Evolutionary conservation across 1,139 yeast genomes (phyloP).

Genomic region (Candida albicans): DNA sequence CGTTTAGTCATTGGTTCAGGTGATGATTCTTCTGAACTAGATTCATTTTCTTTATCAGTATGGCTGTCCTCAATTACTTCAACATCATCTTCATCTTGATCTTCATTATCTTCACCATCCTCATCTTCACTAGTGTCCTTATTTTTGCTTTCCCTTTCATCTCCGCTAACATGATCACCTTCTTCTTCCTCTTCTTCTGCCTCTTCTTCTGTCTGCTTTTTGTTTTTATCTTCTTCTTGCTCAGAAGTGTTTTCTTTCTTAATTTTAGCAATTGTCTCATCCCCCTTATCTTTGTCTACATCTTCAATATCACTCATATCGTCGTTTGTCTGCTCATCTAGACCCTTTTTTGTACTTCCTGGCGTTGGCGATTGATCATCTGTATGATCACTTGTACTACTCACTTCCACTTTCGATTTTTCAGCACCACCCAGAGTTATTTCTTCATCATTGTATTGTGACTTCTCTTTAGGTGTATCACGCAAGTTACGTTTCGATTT

Average conservation of each 20-base stretch:
- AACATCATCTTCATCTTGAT: constrained; percentile 13
- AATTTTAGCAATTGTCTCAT: background rate
- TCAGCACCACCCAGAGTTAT: background rate
- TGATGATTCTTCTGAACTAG: background rate
- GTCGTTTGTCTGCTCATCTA: background rate
- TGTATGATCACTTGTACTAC: constrained; percentile 3
- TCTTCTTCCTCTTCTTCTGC: background rate
- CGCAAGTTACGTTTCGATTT: constrained; percentile 27
- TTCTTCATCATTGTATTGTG: constrained; percentile 9
- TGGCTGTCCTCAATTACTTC: constrained; percentile 18
- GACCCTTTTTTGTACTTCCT: background rate
- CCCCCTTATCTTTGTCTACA: constrained; percentile 7
- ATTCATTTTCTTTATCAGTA: constrained; percentile 11
- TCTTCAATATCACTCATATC: constrained; percentile 8
- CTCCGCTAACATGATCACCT: background rate
- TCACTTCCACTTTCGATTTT: background rate
- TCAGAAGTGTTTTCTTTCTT: constrained; percentile 1
- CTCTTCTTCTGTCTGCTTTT: too few relatives aligned
- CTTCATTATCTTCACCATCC: constrained; percentile 12
- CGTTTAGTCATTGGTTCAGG: constrained; percentile 5
- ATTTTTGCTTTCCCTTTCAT: constrained; percentile 7
- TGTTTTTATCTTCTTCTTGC: background rate
- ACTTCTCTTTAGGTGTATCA: constrained; percentile 34
- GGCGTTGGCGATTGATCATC: background rate
- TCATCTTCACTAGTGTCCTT: constrained; percentile 16